Evolutionary conservation across 768 basidiomycete genomes (phyloP).

Genomic region (Phaeotremella fagi): DNA sequence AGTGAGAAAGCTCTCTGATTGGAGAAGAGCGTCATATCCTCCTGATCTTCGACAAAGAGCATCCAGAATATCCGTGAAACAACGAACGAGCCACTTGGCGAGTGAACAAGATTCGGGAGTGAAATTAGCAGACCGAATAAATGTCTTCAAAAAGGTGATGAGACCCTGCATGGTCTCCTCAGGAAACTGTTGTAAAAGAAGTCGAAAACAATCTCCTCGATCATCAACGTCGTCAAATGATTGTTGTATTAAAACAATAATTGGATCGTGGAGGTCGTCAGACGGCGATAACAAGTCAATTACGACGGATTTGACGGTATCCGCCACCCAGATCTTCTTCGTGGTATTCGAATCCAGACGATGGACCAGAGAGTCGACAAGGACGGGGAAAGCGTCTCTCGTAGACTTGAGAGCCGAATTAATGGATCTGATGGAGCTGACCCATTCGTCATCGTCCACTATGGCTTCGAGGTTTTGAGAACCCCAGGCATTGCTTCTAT

Average conservation of each 20-base stretch:
- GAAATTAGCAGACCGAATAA: constrained; percentile 58
- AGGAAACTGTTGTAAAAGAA: constrained; percentile 65
- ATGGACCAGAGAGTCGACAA: constrained; percentile 64
- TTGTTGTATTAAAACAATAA: constrained; percentile 72
- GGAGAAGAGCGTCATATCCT: constrained; percentile 63
- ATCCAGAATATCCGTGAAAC: constrained; percentile 87
- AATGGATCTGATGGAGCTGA: constrained; percentile 55
- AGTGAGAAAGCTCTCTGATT: constrained; percentile 38
- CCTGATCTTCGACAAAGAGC: constrained; percentile 61
- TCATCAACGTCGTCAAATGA: constrained; percentile 80
- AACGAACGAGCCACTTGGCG: constrained; percentile 85
- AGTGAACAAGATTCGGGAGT: constrained; percentile 81
- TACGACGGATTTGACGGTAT: constrained; percentile 60
- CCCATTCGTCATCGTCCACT: constrained; percentile 36
- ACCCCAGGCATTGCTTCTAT: constrained; percentile 42
- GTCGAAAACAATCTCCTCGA: constrained; percentile 79
- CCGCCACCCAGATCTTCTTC: constrained; percentile 56
- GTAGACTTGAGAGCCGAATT: constrained; percentile 60
- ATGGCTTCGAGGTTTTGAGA: constrained; percentile 29
- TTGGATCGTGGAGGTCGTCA: constrained; percentile 66
- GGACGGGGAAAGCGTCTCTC: constrained; percentile 60
- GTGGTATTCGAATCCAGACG: constrained; percentile 55
- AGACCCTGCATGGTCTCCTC: constrained; percentile 67
- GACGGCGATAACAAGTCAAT: constrained; percentile 76
- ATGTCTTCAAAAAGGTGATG: constrained; percentile 62